These are phyloP conservation scores for Calonectria multiphialidica DNA, from an alignment of 2,329 filamentous ascomycete genomes.

Conservation along the genomic window DNA sequence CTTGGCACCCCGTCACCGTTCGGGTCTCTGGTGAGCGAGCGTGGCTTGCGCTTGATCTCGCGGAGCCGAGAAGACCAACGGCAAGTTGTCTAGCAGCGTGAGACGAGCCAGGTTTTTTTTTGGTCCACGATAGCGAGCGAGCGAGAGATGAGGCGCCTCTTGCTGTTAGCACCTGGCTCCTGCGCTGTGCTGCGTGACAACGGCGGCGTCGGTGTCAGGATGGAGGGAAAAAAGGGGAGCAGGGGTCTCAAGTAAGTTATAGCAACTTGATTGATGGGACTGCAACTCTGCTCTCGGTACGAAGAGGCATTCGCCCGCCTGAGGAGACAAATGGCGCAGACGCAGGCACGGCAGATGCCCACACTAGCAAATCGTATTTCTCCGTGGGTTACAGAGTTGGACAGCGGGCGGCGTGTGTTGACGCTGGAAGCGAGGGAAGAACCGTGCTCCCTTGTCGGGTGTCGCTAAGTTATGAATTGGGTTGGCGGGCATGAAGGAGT, in stretches of 20 bases:
- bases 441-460: conserved; percentile 3
- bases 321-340: conserved; percentile 25
- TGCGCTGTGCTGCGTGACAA: conserved; percentile 14
- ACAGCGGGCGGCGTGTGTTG: background rate
- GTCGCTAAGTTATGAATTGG: conserved; percentile 1
- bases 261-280: conserved; percentile 1
- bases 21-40: background rate
- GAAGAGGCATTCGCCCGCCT: conserved; percentile 7
- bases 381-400: background rate
- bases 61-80: background rate
- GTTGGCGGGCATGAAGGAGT: background rate
- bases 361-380: conserved; percentile 13
- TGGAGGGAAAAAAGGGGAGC: background rate
- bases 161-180: conserved; percentile 1
- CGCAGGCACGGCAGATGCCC: conserved; percentile 1
- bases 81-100: background rate
- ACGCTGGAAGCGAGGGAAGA: conserved; percentile 4
- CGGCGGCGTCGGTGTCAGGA: conserved; percentile 21
- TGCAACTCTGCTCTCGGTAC: conserved; percentile 11
- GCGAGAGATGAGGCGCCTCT: background rate
- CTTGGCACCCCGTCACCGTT: conserved; percentile 3
- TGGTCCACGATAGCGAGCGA: background rate
- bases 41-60: background rate
- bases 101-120: background rate
- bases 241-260: conserved; percentile 28